Evolutionary conservation across 257 asterid genomes (phyloP), one percentile per base, ranked within the genome.

Genomic region (Voacanga thouarsii): DNA sequence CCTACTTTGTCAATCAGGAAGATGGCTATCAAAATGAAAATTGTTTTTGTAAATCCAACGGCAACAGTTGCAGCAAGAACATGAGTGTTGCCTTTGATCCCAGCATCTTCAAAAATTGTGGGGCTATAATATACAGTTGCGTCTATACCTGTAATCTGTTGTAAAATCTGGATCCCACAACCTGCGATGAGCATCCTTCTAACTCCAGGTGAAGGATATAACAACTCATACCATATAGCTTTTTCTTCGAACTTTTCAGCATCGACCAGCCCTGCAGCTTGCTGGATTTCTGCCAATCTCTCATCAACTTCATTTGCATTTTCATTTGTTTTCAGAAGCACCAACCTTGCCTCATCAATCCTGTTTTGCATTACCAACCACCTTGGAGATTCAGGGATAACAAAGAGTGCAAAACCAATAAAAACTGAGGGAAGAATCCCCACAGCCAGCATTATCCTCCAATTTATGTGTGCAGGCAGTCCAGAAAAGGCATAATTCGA

Each of bases 401-500:
- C 11, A 18, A 76, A 82, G 5, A 91, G 78, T 6, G 94, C 89
- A 26, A 78, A 80, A 0, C 83, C 91, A 9, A 89, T 80, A 39
- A 89, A 84, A 63, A 87, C 37, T 0, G 96, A 88, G 3, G 96
- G 96, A 7, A 87, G 26, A 57, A 85, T 87, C 44, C 96, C 96
- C 10, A 87, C 94, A 26, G 86, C 94, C 43, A 88, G 90, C 96
- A 91, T 91, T 61, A 91, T 43, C 77, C 96, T 80, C 96, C 96
- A 91, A 75, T 43, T 89, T 77, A 81, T 87, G 64, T 88, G 88
- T 0, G 87, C 74, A 0, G 96, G 85, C 10, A 91, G 79, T n/a
- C 94, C 91, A 2, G 96, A 87, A 72, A 91, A 85, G 1, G 69
- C 89, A 16, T 89, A 89, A 72, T 91, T 91, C 0, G 96, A 91